Percentiles rank a stretch among this genome's conserved stretches.
Evolutionary conservation across 768 basidiomycete species (phyloP).

Genomic region (Suillus subalutaceus): DNA sequence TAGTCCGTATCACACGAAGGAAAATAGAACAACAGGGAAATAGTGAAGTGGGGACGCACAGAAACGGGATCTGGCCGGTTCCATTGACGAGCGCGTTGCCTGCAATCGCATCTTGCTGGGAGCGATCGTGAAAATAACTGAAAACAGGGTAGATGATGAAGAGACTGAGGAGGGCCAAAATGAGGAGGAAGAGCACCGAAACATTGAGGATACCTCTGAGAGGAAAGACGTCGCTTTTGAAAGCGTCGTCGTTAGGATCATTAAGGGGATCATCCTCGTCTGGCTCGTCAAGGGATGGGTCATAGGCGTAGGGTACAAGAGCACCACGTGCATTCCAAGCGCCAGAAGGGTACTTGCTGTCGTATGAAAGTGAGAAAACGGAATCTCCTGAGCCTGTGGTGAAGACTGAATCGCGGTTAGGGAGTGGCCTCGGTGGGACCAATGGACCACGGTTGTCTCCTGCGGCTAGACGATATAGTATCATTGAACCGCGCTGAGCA

Average conservation of each 20-base stretch:
- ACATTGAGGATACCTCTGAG: conserved; percentile 69
- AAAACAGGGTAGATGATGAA: conserved; percentile 86
- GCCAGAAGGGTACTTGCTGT: conserved; percentile 68
- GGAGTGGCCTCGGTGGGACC: conserved; percentile 34
- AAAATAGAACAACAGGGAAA: conserved; percentile 1
- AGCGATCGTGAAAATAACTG: conserved; percentile 46
- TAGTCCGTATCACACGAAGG: conserved; percentile 15
- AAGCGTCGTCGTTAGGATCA: conserved; percentile 47
- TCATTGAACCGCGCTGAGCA: conserved; percentile 57
- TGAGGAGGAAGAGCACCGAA: conserved; percentile 63
- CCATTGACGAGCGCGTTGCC: conserved; percentile 69
- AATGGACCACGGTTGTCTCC: conserved; percentile 37
- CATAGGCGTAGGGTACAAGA: conserved; percentile 72
- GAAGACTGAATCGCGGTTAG: conserved; percentile 44
- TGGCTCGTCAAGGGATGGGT: conserved; percentile 58
- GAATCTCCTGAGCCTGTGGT: conserved; percentile 56
- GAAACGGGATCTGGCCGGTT: conserved; percentile 66
- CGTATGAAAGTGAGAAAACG: conserved; percentile 47
- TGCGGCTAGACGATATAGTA: conserved; percentile 60
- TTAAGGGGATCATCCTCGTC: conserved; percentile 83
- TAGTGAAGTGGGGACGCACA: conserved; percentile 33
- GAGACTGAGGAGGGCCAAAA: conserved; percentile 63
- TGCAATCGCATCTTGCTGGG: conserved; percentile 48
- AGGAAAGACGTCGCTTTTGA: conserved; percentile 30
- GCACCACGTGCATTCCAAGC: conserved; percentile 30